Evolutionary conservation across 2,329 filamentous ascomycete genomes (phyloP), one percentile per base, ranked within the genome.

Genomic region (Cryphonectria carpinicola): DNA sequence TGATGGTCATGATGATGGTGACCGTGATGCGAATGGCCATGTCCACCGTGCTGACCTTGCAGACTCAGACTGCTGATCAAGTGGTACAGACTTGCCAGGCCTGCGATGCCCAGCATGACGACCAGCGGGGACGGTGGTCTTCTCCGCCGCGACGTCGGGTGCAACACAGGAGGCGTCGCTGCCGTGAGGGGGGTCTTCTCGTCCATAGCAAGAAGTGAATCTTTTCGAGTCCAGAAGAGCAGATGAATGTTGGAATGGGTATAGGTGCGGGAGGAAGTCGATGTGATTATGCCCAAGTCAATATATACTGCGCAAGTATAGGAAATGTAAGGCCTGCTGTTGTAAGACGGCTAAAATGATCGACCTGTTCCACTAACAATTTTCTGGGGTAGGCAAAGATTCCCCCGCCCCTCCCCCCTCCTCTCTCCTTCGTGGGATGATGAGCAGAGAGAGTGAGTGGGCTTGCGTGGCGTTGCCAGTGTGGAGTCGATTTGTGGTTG

Each of bases 41-140:
- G 65, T n/a, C 46, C 46, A n/a, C 46, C 22, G 46, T 49, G 46
- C 22, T n/a, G 46, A 4, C 49, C 25, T 22, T 70, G 67, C 35
- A 60, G 62, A n/a, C 54, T 37, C 49, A 43, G 7, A n/a, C n/a
- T 22, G 64, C 60, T 43, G 25, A 43, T 39, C 43, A 58, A 49
- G 46, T 67, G 69, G n/a, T 64, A 61, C 13, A 58, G 25, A 67
- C 69, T 41, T n/a, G 41, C 61, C 35, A 71, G 25, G 54, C 69
- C 49, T 28, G 32, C 52, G 4, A 71, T 32, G 46, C 69, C 60
- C 37, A 68, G 35, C 19, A 71, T 41, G 35, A 65, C 6, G 49
- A 46, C 28, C n/a, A 66, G n/a, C 43, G 32, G 43, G 32, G n/a
- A 43, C 22, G 46, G 46, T 17, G n/a, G 65, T 43, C 69, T 65